Percentiles rank a stretch among this genome's conserved stretches.
Conservation (phyloP, 2,329 filamentous ascomycete species). For the Polychaeton citri region DNA sequence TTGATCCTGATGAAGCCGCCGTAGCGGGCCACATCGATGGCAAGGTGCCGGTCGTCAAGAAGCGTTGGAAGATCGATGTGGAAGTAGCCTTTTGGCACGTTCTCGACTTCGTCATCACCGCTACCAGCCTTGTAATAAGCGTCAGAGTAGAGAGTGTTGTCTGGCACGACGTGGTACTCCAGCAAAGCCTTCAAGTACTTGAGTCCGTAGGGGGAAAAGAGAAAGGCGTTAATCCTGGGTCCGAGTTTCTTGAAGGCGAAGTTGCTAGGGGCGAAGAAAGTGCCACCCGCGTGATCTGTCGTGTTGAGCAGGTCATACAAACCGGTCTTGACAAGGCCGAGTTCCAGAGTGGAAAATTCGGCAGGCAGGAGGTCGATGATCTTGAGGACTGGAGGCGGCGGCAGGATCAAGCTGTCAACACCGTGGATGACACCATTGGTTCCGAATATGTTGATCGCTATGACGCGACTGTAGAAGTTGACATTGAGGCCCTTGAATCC, state of each 20-base stretch:
- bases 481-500: slow-evolving; percentile 51
- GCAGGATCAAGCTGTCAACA: slow-evolving; percentile 60
- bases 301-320: slow-evolving; percentile 48
- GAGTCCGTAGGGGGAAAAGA: slow-evolving; percentile 63
- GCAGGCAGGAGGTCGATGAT: slow-evolving; percentile 54
- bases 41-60: slow-evolving; percentile 50
- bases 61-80: slow-evolving; percentile 63
- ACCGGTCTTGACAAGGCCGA: slow-evolving; percentile 62
- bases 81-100: slow-evolving; percentile 37
- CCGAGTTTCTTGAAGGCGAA: slow-evolving; percentile 66
- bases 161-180: slow-evolving; percentile 63
- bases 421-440: slow-evolving; percentile 74
- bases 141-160: slow-evolving; percentile 72
- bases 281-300: slow-evolving; percentile 48
- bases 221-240: slow-evolving; percentile 60
- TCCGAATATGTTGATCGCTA: slow-evolving; percentile 56
- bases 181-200: slow-evolving; percentile 67
- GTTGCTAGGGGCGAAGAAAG: slow-evolving; percentile 73
- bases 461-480: slow-evolving; percentile 64
- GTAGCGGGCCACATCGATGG: slow-evolving; percentile 56
- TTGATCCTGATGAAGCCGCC: slow-evolving; percentile 58
- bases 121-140: slow-evolving; percentile 49
- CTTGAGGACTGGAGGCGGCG: slow-evolving; percentile 52
- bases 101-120: slow-evolving; percentile 12
- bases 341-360: slow-evolving; percentile 65